A percentile compares a stretch with the other conserved stretches of the same genome.
Evolutionary conservation across 2,329 filamentous ascomycete genomes (phyloP).

Genomic region (Boeremia lycopersici): DNA sequence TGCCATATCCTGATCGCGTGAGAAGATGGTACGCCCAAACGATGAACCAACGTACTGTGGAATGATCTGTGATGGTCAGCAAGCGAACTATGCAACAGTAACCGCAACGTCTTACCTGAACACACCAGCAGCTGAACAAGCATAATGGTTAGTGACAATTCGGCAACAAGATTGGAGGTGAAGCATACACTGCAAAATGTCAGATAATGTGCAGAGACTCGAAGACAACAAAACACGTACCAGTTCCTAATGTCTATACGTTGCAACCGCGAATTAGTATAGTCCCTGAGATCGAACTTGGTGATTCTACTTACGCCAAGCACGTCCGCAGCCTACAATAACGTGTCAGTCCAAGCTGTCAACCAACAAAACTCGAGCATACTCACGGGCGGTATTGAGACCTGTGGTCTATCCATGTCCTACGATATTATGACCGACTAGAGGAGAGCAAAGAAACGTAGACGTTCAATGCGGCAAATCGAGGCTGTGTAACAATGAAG

Average conservation of each 20-base stretch:
- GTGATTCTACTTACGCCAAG: constrained; percentile 42
- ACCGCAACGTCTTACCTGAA: constrained; percentile 40
- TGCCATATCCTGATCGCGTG: constrained; percentile 58
- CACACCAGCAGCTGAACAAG: constrained; percentile 48
- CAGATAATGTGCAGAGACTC: constrained; percentile 7
- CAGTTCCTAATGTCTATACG: constrained; percentile 47
- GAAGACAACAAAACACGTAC: constrained; percentile 24
- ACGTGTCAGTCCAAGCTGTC: constrained; percentile 25
- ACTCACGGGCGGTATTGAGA: constrained; percentile 43
- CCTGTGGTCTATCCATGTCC: constrained; percentile 40
- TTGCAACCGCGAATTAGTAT: constrained; percentile 19
- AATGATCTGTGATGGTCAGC: constrained; percentile 36
- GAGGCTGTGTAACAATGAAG: neutral
- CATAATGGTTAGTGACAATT: constrained; percentile 22
- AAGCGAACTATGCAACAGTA: neutral
- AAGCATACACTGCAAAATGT: constrained; percentile 32
- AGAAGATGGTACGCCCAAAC: neutral
- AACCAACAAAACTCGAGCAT: neutral
- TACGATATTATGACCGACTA: neutral
- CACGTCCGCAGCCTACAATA: constrained; percentile 45
- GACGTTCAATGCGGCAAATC: neutral
- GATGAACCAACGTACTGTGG: constrained; percentile 36
- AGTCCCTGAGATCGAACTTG: neutral
- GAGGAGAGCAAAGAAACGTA: neutral
- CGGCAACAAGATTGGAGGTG: neutral